Evolutionary conservation across 768 basidiomycete genomes (phyloP), one percentile per base, ranked within the genome.

Genomic region (Stropharia rugosoannulata): DNA sequence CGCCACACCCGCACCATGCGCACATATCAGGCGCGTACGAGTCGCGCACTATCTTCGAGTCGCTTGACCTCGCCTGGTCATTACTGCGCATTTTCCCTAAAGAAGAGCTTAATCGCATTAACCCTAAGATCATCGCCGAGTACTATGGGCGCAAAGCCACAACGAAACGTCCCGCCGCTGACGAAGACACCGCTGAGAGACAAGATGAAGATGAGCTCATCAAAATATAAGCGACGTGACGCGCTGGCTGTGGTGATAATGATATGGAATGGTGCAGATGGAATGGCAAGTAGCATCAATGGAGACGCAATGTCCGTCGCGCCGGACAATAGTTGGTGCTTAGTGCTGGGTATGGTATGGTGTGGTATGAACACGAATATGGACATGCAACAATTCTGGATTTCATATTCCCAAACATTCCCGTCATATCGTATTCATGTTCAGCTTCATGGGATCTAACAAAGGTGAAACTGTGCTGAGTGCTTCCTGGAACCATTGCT

Each of bases 21-120:
- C 29, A 32, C 29, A 32, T 32, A 32, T 32, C 29, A 95, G 93
- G 94, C 54, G 82, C 92, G 27, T 96, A 96, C 73, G 97, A 98
- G 75, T 88, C 95, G 46, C 86, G 97, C 56, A 93, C 92, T 49
- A 89, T 99, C 74, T 97, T 97, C 69, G 96, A 99, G 65, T 95
- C 94, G 49, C 83, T 99, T 42, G 97, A 99, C 75, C 80, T 98
- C 53, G 97, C 95, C 18, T 99, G 97, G 97, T 89, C 89, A 19
- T 75, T 99, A 50, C 81, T 99, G 62, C 89, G 97, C 62, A 96
- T 96, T 69, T 99, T 98, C 91, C 97, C 97, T 58, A 95, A 95
- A 74, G 96, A 98, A 75, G 92, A 94, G 73, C 82, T 98, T 62
- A 98, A 98, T 79, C 92, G 95, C 66, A 95, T 98, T 79, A 94